Percentiles rank a stretch among this genome's conserved stretches.
Evolutionary conservation across 352 stramenopile genomes (phyloP).

Genomic region (Phytophthora rubi): DNA sequence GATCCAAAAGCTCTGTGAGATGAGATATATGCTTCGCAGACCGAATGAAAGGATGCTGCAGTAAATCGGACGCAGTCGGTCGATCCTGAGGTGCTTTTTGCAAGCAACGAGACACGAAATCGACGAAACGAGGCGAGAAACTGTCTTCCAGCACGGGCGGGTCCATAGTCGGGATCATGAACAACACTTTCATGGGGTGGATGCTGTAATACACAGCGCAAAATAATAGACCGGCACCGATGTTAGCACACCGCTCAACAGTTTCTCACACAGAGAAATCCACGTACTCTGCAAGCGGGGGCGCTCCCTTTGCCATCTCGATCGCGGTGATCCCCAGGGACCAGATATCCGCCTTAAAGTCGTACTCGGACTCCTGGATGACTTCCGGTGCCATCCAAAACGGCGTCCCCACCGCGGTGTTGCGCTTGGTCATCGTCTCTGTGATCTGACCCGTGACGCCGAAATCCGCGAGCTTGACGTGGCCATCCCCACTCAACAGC

Average conservation of each 20-base stretch:
- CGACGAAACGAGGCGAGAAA: slow-evolving; percentile 79
- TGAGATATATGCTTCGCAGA: slow-evolving; percentile 73
- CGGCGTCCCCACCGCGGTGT: slow-evolving; percentile 97
- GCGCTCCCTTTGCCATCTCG: slow-evolving; percentile 97
- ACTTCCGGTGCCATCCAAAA: slow-evolving; percentile 98
- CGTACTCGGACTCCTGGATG: slow-evolving; percentile 92
- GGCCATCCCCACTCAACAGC: slow-evolving; percentile 76
- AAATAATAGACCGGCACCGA: slow-evolving; percentile 2
- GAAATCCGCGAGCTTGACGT: slow-evolving; percentile 86
- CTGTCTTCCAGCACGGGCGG: slow-evolving; percentile 82
- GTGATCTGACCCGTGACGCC: slow-evolving; percentile 94
- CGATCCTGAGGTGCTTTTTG: slow-evolving; percentile 88
- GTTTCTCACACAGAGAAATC: not conserved
- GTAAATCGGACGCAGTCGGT: slow-evolving; percentile 82
- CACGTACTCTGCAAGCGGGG: slow-evolving; percentile 91
- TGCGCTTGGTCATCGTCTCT: slow-evolving; percentile 98
- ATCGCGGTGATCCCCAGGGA: slow-evolving; percentile 98
- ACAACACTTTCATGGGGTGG: slow-evolving; percentile 98
- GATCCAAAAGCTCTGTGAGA: slow-evolving; percentile 73
- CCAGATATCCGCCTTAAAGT: slow-evolving; percentile 98
- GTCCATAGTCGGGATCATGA: slow-evolving; percentile 97
- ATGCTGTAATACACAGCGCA: slow-evolving; percentile 72
- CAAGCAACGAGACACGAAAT: slow-evolving; percentile 92
- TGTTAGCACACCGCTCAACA: slow-evolving; percentile 5
- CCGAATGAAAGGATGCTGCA: slow-evolving; percentile 88